Base-by-base conservation (phyloP, 2,329 filamentous ascomycete species). In the Penicillium palitans region DNA sequence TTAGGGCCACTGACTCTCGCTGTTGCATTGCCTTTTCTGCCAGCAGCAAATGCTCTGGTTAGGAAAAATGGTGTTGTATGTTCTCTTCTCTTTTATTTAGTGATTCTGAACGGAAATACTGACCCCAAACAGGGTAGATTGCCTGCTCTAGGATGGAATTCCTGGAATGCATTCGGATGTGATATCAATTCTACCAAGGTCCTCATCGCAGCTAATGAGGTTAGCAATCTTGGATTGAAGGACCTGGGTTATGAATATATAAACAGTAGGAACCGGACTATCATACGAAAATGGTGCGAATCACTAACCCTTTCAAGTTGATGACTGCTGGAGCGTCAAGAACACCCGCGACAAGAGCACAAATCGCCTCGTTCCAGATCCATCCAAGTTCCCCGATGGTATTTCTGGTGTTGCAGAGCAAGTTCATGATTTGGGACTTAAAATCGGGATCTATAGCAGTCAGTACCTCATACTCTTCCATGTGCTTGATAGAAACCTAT, bases 361-460 rank as follows among this genome's bases (percentile, higher is more conserved):
- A 0, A 64, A 74, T 1, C 72, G 79, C 41, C 76, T 85, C 5
- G 68, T 81, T 4, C 76, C 80, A 0, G 80, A 86, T 62, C 69
- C 72, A 0, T 67, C 62, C 3, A 83, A 80, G 57, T 89, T 88
- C 58, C 86, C 86, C 0, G 73, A 79, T 19, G 86, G 86, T 0
- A 85, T 89, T 59, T 77, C 76, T 9, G 78, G 80, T 0, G 70
- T 83, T 1, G 84, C 84, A 2, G 72, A 81, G 25, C 67, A 81
- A 57, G 78, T 88, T 21, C 86, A 88, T 59, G 72, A 65, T 2
- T 66, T 85, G 61, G 84, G 83, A 2, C 66, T 89, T 45, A 88
- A 88, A 67, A 73, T 87, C 10, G 86, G 86, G 0, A 86, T 89
- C 57, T 89, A 89, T 66, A 81, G 81, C 63, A 81, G 81, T 68